Percentiles rank a stretch among this genome's conserved stretches.
Evolutionary conservation across 805 yeast genomes (phyloP).

Genomic region (Saturnispora gosingensis): DNA sequence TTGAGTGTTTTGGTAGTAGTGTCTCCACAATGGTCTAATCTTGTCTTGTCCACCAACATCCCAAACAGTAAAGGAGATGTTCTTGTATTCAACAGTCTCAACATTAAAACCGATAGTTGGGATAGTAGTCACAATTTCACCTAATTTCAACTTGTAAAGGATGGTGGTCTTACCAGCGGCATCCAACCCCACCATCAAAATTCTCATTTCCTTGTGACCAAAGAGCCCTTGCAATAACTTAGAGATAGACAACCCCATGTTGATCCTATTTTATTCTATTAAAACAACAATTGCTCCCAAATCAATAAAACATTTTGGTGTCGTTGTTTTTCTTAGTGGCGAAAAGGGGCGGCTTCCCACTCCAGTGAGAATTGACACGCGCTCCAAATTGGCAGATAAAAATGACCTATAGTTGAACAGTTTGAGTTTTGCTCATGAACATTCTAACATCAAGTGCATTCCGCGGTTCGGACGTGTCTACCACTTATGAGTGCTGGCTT

Average conservation of each 20-base stretch:
- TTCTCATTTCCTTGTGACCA: constrained; percentile 97
- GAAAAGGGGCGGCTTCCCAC: constrained; percentile 4
- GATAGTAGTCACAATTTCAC: constrained; percentile 92
- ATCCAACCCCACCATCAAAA: constrained; percentile 95
- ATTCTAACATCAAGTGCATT: neutral
- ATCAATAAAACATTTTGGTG: neutral
- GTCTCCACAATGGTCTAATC: constrained; percentile 98
- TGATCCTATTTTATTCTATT: neutral
- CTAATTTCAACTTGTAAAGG: constrained; percentile 86
- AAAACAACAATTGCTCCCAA: neutral
- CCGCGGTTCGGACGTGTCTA: too few relatives aligned
- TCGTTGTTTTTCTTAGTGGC: constrained; percentile 3
- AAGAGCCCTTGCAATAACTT: constrained; percentile 90
- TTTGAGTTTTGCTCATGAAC: neutral
- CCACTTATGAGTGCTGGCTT: too few relatives aligned
- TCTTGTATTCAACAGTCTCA: constrained; percentile 94
- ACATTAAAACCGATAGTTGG: constrained; percentile 98
- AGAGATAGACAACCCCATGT: constrained; percentile 94
- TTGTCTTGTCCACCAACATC: constrained; percentile 99
- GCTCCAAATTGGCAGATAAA: constrained; percentile 6
- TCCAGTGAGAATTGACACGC: constrained; percentile 4
- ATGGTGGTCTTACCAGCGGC: constrained; percentile 99
- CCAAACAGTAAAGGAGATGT: constrained; percentile 96
- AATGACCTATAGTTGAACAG: neutral
- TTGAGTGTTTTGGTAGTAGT: constrained; percentile 96